phyloP scores from a whole-genome alignment of 768 basidiomycete genomes.

The Lactarius indigo region DNA sequence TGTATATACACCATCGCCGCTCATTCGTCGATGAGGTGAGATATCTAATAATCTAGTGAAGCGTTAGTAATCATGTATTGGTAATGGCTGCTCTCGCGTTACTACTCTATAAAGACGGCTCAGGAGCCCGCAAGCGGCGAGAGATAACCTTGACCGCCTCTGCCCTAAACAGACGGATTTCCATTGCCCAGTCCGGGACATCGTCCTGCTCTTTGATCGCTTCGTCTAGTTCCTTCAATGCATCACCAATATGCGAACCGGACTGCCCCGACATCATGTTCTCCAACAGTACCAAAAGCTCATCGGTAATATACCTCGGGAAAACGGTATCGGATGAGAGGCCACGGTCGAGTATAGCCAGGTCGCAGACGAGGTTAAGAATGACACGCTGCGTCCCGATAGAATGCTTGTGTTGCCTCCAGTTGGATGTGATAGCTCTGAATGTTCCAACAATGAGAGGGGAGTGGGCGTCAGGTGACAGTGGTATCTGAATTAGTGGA shows the following conservation, averaged over 20 bases:
- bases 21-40: background rate
- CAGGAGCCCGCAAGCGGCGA: background rate
- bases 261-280: slow-evolving; percentile 7
- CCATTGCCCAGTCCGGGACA: background rate
- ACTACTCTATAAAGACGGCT: background rate
- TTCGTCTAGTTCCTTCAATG: background rate
- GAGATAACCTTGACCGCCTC: background rate
- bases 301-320: slow-evolving; percentile 1
- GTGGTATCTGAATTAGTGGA: background rate
- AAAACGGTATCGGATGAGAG: too few relatives aligned
- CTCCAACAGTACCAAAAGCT: background rate
- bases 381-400: slow-evolving; percentile 22
- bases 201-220: background rate
- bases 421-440: background rate
- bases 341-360: slow-evolving; percentile 20
- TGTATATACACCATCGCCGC: background rate
- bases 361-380: slow-evolving; percentile 26
- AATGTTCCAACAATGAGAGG: background rate
- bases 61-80: background rate
- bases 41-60: background rate
- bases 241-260: background rate
- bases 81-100: too few relatives aligned
- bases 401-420: background rate
- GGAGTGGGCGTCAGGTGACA: background rate
- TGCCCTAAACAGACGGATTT: background rate